Base-by-base conservation (phyloP, 805 yeast genomes). In the Zygoascus flipseniorum region DNA sequence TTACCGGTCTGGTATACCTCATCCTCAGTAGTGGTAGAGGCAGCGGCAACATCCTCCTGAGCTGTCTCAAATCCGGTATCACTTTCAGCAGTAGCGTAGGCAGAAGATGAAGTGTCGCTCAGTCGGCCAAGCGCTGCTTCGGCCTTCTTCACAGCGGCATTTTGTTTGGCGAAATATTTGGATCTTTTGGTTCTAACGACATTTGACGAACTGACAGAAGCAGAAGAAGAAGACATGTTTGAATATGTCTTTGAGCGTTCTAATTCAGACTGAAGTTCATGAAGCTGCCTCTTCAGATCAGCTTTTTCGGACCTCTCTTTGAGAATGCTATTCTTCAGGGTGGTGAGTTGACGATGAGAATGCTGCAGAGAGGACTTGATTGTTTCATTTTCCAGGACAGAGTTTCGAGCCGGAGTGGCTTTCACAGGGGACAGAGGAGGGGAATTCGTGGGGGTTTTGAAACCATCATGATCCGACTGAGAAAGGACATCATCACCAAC, bases 271-370 rank as follows among this genome's bases (percentile, higher is more conserved):
- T 63, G 56, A 5, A 63, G 54, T 18, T 65, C 66, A 5, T 62
- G 48, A 2, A 66, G 53, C 47, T 54, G 58, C 5, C 67, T 57
- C 47, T 69, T 66, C 46, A 70, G 58, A n/a, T 70, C 72, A 26
- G 68, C 61, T 51, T 73, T 73, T 46, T 76, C 77, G 10, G 67
- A 62, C 57, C 71, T 75, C 48, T 70, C 66, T 62, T 78, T 80
- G 55, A 77, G 63, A 9, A 80, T 61, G 1, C 76, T 71, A 19
- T 73, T 69, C 64, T 85, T 77, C 56, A 85, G 72, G 60, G 77
- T 82, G n/a, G 80, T 69, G 48, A 86, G 81, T 1, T 81, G 77
- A 56, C 76, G 74, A 60, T 83, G 80, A 4, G 90, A 85, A 66
- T 78, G 86, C 16, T 75, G 73, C 59, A 87, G 72, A 23, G 86